Conservation (phyloP, 768 basidiomycete genomes). For the Agaricus subrufescens region DNA sequence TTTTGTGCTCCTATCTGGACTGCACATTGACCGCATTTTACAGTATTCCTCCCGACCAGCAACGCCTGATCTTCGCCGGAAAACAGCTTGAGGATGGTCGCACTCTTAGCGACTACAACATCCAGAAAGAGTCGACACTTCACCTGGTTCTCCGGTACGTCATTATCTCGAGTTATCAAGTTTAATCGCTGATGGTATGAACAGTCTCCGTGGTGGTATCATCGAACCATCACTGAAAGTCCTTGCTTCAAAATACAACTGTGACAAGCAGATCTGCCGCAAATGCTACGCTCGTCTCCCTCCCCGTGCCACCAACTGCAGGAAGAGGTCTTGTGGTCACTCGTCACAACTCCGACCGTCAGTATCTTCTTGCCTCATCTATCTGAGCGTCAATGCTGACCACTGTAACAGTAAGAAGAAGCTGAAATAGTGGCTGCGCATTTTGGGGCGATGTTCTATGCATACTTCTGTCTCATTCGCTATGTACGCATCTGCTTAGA, state of each 20-base stretch:
- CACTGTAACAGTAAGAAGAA: conserved; percentile 85
- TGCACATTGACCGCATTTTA: neutral
- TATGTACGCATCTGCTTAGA: conserved; percentile 7
- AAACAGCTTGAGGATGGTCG: conserved; percentile 99
- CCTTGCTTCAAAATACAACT: conserved; percentile 96
- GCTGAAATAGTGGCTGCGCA: conserved; percentile 65
- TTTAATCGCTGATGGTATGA: neutral
- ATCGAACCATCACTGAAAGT: conserved; percentile 99
- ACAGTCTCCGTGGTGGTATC: conserved; percentile 92
- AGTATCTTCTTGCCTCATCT: conserved; percentile 26
- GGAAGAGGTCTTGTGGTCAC: conserved; percentile 90
- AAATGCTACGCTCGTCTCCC: conserved; percentile 99
- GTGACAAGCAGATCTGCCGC: conserved; percentile 99
- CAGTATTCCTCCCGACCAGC: conserved; percentile 92
- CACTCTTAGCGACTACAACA: conserved; percentile 95
- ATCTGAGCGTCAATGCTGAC: neutral
- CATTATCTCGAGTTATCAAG: neutral
- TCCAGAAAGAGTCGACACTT: conserved; percentile 97
- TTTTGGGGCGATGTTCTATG: conserved; percentile 9
- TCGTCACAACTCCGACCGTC: conserved; percentile 89
- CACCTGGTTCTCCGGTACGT: conserved; percentile 92
- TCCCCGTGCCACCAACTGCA: conserved; percentile 98
- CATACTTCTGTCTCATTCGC: neutral
- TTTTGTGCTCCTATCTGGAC: neutral
- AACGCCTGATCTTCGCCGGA: conserved; percentile 93